A percentile compares a stretch with the other conserved stretches of the same genome.
Conservation (phyloP, 805 yeast species). For the Dipodascus geniculatus region DNA sequence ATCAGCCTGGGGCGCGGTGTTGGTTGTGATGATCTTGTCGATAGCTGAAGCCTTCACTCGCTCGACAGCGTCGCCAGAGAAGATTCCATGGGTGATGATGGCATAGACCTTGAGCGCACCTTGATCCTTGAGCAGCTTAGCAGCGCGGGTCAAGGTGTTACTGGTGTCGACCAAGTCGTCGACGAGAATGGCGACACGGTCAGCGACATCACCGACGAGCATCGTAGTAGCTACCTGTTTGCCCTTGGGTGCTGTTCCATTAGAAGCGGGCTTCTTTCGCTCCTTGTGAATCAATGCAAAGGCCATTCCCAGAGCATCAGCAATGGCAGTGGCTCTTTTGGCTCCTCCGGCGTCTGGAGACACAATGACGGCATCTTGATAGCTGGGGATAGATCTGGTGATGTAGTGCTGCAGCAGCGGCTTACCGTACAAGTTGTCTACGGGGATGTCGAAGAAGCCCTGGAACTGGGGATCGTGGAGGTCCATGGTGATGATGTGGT, state of each 20-base stretch:
- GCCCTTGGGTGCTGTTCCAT: conserved; percentile 15
- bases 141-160: conserved; percentile 84
- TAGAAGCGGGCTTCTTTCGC: conserved; percentile 37
- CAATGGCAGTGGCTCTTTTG: conserved; percentile 87
- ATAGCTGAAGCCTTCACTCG: conserved; percentile 57
- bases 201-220: conserved; percentile 91
- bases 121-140: conserved; percentile 79
- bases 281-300: conserved; percentile 96
- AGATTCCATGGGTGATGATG: conserved; percentile 82
- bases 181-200: conserved; percentile 74
- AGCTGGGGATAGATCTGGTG: conserved; percentile 62
- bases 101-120: conserved; percentile 86
- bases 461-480: conserved; percentile 96
- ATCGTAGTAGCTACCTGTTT: conserved; percentile 64
- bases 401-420: conserved; percentile 84
- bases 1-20: conserved; percentile 76
- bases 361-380: conserved; percentile 76
- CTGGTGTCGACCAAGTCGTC: conserved; percentile 95
- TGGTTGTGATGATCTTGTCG: conserved; percentile 80
- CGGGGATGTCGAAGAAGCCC: conserved; percentile 94
- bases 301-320: conserved; percentile 77
- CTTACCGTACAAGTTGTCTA: conserved; percentile 82
- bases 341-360: conserved; percentile 99
- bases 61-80: conserved; percentile 81
- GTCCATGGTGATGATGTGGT: conserved; percentile 95